Evolutionary conservation across 2,329 filamentous ascomycete species (phyloP).

Genomic region (Nemania bipapillata): DNA sequence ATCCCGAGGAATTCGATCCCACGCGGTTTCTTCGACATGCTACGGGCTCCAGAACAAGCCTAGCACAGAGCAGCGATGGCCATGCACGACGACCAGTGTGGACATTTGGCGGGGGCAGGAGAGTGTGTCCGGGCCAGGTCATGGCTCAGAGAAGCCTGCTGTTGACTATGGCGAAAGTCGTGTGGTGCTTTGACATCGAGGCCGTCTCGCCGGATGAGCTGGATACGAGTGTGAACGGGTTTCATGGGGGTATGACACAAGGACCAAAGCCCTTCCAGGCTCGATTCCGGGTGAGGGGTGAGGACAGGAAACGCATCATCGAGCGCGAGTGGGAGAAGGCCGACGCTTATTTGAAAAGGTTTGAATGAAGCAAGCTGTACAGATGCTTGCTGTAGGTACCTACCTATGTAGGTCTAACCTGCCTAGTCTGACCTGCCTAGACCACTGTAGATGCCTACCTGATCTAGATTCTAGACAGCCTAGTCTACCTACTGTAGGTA

Average conservation of each 20-base stretch:
- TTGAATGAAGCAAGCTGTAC: no score
- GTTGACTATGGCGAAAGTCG: slow-evolving; percentile 53
- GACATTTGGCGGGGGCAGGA: slow-evolving; percentile 60
- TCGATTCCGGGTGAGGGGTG: slow-evolving; percentile 39
- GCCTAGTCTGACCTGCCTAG: no score
- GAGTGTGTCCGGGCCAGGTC: slow-evolving; percentile 61
- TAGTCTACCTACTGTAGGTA: no score
- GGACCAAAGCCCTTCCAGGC: slow-evolving; percentile 41
- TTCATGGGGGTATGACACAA: slow-evolving; percentile 37
- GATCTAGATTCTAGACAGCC: no score
- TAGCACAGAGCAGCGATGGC: not conserved
- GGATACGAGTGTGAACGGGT: slow-evolving; percentile 47
- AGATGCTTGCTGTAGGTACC: no score
- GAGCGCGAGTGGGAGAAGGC: slow-evolving; percentile 36
- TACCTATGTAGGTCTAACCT: no score
- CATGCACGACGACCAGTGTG: slow-evolving; percentile 49
- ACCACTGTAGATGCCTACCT: no score
- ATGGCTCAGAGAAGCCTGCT: slow-evolving; percentile 60
- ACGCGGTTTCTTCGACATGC: slow-evolving; percentile 34
- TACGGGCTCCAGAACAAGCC: slow-evolving; percentile 27
- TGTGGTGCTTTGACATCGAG: slow-evolving; percentile 61
- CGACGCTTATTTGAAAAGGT: slow-evolving; percentile 33
- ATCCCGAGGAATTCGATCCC: slow-evolving; percentile 39
- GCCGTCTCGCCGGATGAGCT: slow-evolving; percentile 35
- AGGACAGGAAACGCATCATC: slow-evolving; percentile 34